Percentiles rank a stretch among this genome's conserved stretches.
These are phyloP conservation scores for Nyssa sinensis DNA, from an alignment of 148 eudicot species.

Conservation along the genomic window DNA sequence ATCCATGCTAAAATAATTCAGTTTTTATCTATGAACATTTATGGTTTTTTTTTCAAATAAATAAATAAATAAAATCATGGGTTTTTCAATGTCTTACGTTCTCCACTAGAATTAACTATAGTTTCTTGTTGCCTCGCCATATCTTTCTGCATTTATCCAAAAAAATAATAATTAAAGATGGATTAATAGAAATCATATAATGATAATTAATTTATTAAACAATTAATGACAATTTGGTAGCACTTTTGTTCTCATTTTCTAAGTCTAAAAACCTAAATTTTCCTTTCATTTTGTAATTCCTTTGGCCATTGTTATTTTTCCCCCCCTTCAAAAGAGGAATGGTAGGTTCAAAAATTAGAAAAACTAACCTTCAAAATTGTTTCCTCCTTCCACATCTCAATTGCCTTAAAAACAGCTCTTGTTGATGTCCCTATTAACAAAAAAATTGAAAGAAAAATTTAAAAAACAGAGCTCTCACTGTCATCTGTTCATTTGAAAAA, in stretches of 20 bases:
- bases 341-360: neutral
- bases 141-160: conserved; percentile 54
- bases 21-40: neutral
- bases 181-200: neutral
- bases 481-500: neutral
- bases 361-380: conserved; percentile 62
- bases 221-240: too few species aligned
- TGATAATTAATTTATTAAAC: too few species aligned
- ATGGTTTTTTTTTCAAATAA: too few species aligned
- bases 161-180: neutral
- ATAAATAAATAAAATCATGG: too few species aligned
- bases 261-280: neutral
- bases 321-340: neutral
- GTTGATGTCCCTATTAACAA: conserved; percentile 73
- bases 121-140: conserved; percentile 41
- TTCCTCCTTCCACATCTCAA: conserved; percentile 97
- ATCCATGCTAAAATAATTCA: neutral
- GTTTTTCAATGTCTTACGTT: conserved; percentile 54
- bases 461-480: neutral
- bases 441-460: neutral
- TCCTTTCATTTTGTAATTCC: neutral
- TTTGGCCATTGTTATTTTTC: neutral
- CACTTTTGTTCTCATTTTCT: neutral
- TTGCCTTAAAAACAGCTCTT: conserved; percentile 75
- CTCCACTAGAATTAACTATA: conserved; percentile 70